A percentile compares a stretch with the other conserved stretches of the same genome.
These are phyloP conservation scores for Colletotrichum sp. DNA, from an alignment of 2,329 filamentous ascomycete genomes.

Conservation along the genomic window DNA sequence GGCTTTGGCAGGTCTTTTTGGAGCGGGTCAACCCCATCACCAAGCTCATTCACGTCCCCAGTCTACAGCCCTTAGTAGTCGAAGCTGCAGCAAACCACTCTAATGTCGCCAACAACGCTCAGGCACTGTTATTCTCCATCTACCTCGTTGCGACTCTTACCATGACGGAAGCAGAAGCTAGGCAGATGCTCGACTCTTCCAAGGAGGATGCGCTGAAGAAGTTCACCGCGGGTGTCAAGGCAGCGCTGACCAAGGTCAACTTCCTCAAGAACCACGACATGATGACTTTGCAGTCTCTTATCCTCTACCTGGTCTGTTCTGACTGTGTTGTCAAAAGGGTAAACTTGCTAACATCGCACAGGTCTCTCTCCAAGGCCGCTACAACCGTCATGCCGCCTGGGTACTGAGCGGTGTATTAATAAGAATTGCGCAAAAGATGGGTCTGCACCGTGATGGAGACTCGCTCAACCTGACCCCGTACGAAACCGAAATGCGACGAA, in stretches of 20 bases:
- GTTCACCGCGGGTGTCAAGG: constrained; percentile 57
- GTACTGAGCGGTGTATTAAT: constrained; percentile 65
- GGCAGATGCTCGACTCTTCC: constrained; percentile 53
- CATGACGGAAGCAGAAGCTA: constrained; percentile 54
- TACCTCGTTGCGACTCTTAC: constrained; percentile 23
- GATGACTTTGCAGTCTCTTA: constrained; percentile 61
- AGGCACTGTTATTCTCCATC: constrained; percentile 24
- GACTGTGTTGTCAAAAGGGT: background rate
- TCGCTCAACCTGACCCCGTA: constrained; percentile 62
- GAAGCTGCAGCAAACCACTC: constrained; percentile 64
- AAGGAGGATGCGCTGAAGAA: constrained; percentile 55
- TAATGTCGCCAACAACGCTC: constrained; percentile 51
- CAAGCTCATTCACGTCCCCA: constrained; percentile 75
- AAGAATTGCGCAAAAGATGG: constrained; percentile 71
- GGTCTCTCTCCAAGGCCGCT: constrained; percentile 62
- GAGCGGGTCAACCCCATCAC: constrained; percentile 77
- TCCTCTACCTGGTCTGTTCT: constrained; percentile 58
- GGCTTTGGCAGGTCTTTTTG: constrained; percentile 76
- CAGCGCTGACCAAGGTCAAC: constrained; percentile 53
- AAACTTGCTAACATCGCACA: constrained; percentile 30
- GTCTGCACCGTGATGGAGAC: constrained; percentile 67
- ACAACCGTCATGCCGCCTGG: constrained; percentile 65
- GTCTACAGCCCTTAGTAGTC: constrained; percentile 68
- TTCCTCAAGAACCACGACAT: constrained; percentile 66
- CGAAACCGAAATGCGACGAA: constrained; percentile 70